Evolutionary conservation across 2,329 filamentous ascomycete species (phyloP).

Genomic region (Paracoccidioides lutzii): DNA sequence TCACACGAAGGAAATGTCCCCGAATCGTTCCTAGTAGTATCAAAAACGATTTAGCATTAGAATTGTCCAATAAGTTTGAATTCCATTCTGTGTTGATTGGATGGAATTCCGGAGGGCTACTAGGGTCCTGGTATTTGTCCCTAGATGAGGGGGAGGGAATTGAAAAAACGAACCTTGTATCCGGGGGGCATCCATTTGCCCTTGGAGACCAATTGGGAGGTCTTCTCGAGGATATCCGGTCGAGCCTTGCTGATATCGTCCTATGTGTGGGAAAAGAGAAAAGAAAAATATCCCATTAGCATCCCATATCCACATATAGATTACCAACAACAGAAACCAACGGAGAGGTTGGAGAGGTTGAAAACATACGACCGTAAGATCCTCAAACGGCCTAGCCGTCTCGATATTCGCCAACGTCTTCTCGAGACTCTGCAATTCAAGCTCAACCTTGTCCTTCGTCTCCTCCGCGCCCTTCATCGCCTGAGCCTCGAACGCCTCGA

Average conservation of each 20-base stretch:
- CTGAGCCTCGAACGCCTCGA: constrained; percentile 95
- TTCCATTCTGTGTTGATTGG: neutral
- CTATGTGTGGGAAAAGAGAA: constrained; percentile 34
- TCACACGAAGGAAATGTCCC: constrained; percentile 91
- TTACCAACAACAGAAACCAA: neutral
- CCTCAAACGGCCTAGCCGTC: constrained; percentile 86
- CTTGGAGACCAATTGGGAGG: constrained; percentile 85
- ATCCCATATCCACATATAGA: neutral
- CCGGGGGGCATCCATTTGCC: constrained; percentile 96
- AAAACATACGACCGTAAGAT: constrained; percentile 84
- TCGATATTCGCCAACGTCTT: constrained; percentile 97
- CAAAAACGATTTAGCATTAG: constrained; percentile 9
- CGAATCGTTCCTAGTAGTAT: constrained; percentile 82
- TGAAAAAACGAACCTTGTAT: constrained; percentile 68
- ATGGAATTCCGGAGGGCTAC: too few relatives aligned
- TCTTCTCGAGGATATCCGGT: constrained; percentile 96
- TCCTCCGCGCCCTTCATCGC: constrained; percentile 93
- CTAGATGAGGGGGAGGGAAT: too few relatives aligned
- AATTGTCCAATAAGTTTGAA: neutral
- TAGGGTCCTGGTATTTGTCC: too few relatives aligned
- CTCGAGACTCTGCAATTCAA: constrained; percentile 84
- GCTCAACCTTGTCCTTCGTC: constrained; percentile 91
- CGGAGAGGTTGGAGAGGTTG: neutral
- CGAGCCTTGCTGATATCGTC: constrained; percentile 90
- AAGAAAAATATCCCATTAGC: neutral